Conservation (phyloP, 2,329 filamentous ascomycete genomes). For the Zymoseptoria passerinii region DNA sequence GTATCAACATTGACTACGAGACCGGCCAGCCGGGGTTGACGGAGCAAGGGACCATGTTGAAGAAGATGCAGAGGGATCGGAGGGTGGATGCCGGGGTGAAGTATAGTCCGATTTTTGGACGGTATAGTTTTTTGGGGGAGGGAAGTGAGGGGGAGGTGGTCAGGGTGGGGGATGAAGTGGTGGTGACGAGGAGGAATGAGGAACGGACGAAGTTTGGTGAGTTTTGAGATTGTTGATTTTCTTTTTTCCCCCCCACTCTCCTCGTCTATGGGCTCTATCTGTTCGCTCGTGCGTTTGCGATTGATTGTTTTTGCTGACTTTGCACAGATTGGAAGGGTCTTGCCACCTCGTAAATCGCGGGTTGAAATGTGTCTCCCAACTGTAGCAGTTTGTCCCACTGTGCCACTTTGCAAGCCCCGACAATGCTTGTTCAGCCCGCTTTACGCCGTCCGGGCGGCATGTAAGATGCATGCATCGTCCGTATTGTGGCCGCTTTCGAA, state of each 20-base stretch:
- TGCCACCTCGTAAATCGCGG: conserved; percentile 3
- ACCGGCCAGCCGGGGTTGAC: conserved; percentile 36
- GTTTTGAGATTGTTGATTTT: conserved; percentile 10
- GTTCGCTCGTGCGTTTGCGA: too few species aligned
- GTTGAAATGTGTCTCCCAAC: not conserved
- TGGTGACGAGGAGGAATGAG: conserved; percentile 32
- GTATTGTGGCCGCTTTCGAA: too few species aligned
- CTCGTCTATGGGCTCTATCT: not conserved
- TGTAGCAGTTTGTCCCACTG: not conserved
- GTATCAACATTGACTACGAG: conserved; percentile 41
- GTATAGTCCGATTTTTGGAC: conserved; percentile 42
- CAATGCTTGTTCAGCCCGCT: too few species aligned
- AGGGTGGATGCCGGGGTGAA: conserved; percentile 39
- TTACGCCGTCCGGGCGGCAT: too few species aligned
- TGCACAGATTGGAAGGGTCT: conserved; percentile 21
- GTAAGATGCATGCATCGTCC: too few species aligned
- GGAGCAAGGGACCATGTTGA: conserved; percentile 35
- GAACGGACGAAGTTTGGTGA: conserved; percentile 38
- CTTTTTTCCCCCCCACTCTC: not conserved
- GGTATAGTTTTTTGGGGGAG: conserved; percentile 37
- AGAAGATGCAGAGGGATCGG: conserved; percentile 38
- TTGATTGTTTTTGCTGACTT: conserved; percentile 2
- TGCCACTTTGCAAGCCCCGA: too few species aligned
- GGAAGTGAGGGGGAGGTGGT: conserved; percentile 26
- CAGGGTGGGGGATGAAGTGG: conserved; percentile 38